Evolutionary conservation across 176 grass and related monocot genomes (phyloP), one percentile per base, ranked within the genome.

Genomic region (Phragmites australis): DNA sequence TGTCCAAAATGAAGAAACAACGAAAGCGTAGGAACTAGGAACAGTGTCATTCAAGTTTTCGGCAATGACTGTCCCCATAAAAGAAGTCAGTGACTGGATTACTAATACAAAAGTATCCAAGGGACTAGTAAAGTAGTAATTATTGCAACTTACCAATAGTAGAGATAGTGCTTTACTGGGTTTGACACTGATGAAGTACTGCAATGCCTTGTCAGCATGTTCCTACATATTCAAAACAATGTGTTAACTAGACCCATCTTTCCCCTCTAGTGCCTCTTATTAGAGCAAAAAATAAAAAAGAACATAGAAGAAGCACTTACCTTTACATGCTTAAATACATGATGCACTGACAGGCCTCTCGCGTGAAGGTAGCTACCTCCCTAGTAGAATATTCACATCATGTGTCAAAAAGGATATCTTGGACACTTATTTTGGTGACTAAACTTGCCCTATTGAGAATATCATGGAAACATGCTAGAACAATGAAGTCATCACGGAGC

Each of bases 331-430:
- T 90, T 95, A 69, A 99, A 99, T 51, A 91, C 90, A 86, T 95
- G 84, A 88, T 99, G 93, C 59, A 88, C 71, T 4, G 96, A 95
- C 32, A 84, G 37, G 11, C 96, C 93, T 91, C 90, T 95, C 8
- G 92, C 81, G 56, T 99, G 92, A 68, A 99, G 77, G 79, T 99
- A 95, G 62, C 72, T 91, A 81, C 93, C 96, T 80, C 86, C 93
- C 96, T 99, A 68, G 68, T 46, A 80, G 74, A 88, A 83, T 23
- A 83, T 67, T 32, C 21, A 78, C 29, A 56, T 49, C 57, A 78
- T 55, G 34, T 76, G 58, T 82, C 61, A 90, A 45, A 79, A 88
- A 78, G 27, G 15, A 47, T 82, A 59, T 15, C 53, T 62, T 75
- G 31, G 42, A 26, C 16, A 17, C 29, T 70, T 26, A 79, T 63